Evolutionary conservation across 352 stramenopile species (phyloP).

Genomic region (Aphanomyces cochlioides): DNA sequence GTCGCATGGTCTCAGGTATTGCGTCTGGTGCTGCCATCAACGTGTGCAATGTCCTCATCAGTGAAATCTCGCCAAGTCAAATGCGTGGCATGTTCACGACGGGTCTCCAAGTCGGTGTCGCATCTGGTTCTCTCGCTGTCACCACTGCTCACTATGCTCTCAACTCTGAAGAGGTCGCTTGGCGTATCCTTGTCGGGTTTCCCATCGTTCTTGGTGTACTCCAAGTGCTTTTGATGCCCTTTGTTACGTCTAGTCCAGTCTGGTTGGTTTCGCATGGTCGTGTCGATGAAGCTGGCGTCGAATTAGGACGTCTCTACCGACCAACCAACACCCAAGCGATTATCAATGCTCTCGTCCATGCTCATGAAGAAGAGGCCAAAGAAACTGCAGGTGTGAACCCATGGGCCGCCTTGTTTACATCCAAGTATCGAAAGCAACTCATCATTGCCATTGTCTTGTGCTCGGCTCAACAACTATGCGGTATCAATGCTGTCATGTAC

Average conservation of each 20-base stretch:
- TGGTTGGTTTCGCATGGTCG: slow-evolving; percentile 15
- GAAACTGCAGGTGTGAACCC: slow-evolving; percentile 17
- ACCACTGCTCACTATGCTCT: slow-evolving; percentile 42
- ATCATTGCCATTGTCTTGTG: slow-evolving; percentile 43
- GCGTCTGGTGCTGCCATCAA: slow-evolving; percentile 42
- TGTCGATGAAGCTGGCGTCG: slow-evolving; percentile 3
- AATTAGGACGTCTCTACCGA: slow-evolving; percentile 11
- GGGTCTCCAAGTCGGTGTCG: slow-evolving; percentile 41
- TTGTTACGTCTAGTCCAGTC: slow-evolving; percentile 19
- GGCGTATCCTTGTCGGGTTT: slow-evolving; percentile 47
- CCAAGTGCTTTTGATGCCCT: slow-evolving; percentile 38
- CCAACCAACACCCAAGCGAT: slow-evolving; percentile 17
- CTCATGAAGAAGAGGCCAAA: slow-evolving; percentile 15
- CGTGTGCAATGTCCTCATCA: slow-evolving; percentile 42
- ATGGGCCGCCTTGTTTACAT: slow-evolving; percentile 32
- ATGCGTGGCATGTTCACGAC: slow-evolving; percentile 33
- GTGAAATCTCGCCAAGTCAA: slow-evolving; percentile 41
- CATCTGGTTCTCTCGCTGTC: slow-evolving; percentile 46
- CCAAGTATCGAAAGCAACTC: slow-evolving; percentile 42
- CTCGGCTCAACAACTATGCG: slow-evolving; percentile 49
- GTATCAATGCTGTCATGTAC: slow-evolving; percentile 56
- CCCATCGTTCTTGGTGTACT: slow-evolving; percentile 45
- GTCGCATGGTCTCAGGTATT: slow-evolving; percentile 41
- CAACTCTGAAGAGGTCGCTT: slow-evolving; percentile 31
- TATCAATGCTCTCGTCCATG: slow-evolving; percentile 11